phyloP scores from a whole-genome alignment of 2,329 filamentous ascomycete species.

The Sporothrix brasiliensis region DNA sequence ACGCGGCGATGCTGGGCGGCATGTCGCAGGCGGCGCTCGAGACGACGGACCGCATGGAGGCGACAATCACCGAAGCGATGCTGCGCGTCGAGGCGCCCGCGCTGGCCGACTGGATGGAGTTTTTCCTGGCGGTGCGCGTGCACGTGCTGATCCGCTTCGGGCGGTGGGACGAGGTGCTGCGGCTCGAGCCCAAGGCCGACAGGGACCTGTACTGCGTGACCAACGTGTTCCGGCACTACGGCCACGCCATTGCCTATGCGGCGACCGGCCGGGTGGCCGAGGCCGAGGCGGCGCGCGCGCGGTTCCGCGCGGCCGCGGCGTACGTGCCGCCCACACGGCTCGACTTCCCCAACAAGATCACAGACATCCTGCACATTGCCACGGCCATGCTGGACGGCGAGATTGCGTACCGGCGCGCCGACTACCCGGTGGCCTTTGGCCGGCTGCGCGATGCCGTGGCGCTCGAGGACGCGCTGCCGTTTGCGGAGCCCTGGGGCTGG shows the following conservation, averaged over 20 bases:
- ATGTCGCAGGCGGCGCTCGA: slow-evolving; percentile 40
- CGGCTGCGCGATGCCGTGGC: slow-evolving; percentile 53
- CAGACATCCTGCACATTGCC: slow-evolving; percentile 41
- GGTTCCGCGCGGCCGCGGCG: slow-evolving; percentile 33
- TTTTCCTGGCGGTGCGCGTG: slow-evolving; percentile 54
- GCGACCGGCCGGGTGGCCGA: slow-evolving; percentile 49
- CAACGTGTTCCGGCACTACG: slow-evolving; percentile 58
- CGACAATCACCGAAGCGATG: slow-evolving; percentile 27
- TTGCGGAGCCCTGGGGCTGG: slow-evolving; percentile 63
- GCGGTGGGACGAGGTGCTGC: slow-evolving; percentile 56
- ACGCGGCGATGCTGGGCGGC: slow-evolving; percentile 52
- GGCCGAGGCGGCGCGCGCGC: slow-evolving; percentile 40
- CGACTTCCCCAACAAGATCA: slow-evolving; percentile 36
- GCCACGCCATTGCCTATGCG: slow-evolving; percentile 56
- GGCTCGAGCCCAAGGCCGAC: slow-evolving; percentile 50
- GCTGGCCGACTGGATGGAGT: slow-evolving; percentile 62
- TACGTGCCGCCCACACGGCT: slow-evolving; percentile 44
- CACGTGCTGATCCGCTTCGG: slow-evolving; percentile 62
- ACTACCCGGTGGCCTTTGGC: slow-evolving; percentile 54
- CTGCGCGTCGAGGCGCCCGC: slow-evolving; percentile 43
- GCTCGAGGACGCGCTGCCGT: slow-evolving; percentile 56
- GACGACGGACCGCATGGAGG: slow-evolving; percentile 26
- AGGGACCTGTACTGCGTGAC: slow-evolving; percentile 56
- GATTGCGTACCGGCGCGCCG: slow-evolving; percentile 59
- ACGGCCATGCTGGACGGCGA: slow-evolving; percentile 62